Conservation (phyloP, 768 basidiomycete genomes). For the Boletus vinaceobasis region DNA sequence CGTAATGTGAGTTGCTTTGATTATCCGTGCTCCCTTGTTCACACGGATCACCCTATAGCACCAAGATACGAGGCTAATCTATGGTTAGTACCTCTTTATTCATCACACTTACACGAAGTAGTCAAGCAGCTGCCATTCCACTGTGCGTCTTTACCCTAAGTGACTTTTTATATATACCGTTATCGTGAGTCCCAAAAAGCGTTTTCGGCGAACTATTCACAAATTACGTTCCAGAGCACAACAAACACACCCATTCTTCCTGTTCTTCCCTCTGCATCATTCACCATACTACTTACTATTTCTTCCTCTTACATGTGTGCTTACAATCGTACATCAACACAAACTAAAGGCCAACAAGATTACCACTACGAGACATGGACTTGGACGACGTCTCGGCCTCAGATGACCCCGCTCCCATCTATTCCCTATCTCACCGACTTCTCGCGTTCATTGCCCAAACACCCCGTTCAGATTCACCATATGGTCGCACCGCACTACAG, state of each 20-base stretch:
- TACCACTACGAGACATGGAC: constrained; percentile 37
- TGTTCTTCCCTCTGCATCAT: constrained; percentile 52
- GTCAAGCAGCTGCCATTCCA: constrained; percentile 44
- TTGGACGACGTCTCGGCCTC: neutral
- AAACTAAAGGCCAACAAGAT: constrained; percentile 32
- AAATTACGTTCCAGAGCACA: constrained; percentile 43
- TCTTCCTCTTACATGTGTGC: constrained; percentile 42
- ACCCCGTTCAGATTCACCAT: constrained; percentile 24
- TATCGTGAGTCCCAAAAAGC: constrained; percentile 44
- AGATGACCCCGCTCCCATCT: constrained; percentile 43
- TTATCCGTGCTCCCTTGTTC: neutral
- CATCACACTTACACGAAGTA: constrained; percentile 44
- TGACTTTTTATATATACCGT: constrained; percentile 41
- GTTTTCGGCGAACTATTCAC: neutral
- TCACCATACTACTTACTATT: constrained; percentile 49
- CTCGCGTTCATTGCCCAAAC: constrained; percentile 51
- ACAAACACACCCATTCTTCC: constrained; percentile 49
- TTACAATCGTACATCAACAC: constrained; percentile 37
- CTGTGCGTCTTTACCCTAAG: constrained; percentile 43
- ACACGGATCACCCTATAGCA: constrained; percentile 12
- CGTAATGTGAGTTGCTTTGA: constrained; percentile 28
- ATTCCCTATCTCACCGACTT: constrained; percentile 57
- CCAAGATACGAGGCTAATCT: constrained; percentile 16
- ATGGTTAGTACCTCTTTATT: constrained; percentile 38
- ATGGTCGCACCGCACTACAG: constrained; percentile 12